Evolutionary conservation across 768 basidiomycete species (phyloP).

Genomic region (Mycena galopus): DNA sequence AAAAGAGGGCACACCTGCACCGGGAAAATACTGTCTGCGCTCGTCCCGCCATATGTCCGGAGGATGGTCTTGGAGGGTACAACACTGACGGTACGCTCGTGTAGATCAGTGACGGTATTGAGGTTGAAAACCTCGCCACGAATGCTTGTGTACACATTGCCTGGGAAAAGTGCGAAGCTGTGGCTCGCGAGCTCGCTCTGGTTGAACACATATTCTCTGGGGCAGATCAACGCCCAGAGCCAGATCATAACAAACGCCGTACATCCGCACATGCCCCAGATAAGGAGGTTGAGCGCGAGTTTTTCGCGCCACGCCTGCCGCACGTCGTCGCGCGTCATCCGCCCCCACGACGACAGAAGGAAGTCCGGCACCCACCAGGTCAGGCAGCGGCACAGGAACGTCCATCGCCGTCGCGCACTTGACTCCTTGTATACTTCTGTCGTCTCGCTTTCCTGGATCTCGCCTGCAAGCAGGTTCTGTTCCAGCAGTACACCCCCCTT

Average conservation of each 20-base stretch:
- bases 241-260: conserved; percentile 94
- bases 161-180: conserved; percentile 70
- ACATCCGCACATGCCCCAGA: conserved; percentile 93
- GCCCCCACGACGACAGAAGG: conserved; percentile 77
- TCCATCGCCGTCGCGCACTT: conserved; percentile 88
- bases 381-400: conserved; percentile 86
- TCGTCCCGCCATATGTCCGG: conserved; percentile 81
- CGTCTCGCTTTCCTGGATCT: conserved; percentile 89
- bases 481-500: conserved; percentile 71
- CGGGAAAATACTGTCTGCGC: conserved; percentile 87
- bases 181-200: conserved; percentile 80
- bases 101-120: conserved; percentile 72
- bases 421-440: conserved; percentile 89
- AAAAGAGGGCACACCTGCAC: conserved; percentile 75
- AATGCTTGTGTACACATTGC: conserved; percentile 85
- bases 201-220: conserved; percentile 93
- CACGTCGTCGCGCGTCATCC: conserved; percentile 95
- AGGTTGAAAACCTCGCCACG: conserved; percentile 97
- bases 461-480: conserved; percentile 88
- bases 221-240: conserved; percentile 91
- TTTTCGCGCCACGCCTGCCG: conserved; percentile 99
- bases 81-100: conserved; percentile 77
- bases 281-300: conserved; percentile 92
- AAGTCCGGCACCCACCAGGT: conserved; percentile 93
- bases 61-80: conserved; percentile 81